Base-by-base conservation (phyloP, 345 rosid species). In the Boechera divaricarpa region DNA sequence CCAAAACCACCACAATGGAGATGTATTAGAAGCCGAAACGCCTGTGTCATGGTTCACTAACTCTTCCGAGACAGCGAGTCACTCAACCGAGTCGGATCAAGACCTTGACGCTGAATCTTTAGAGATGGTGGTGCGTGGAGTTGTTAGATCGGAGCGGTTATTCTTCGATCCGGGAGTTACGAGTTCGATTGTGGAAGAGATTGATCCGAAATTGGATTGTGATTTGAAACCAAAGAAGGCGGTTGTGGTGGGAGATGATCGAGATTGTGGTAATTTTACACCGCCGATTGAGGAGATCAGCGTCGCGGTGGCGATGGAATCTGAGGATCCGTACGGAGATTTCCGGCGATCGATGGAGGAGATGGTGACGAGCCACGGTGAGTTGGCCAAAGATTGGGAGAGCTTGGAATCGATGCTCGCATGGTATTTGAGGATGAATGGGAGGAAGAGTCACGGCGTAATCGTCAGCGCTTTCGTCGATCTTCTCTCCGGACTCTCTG, bases 301-400 rank as follows among this genome's bases (percentile, higher is more conserved):
- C 11, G 92, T 90, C 3, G 82, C 82, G 4, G 55, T 92, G 15
- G 87, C 91, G 0, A 85, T 94, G 94, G 99, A 94, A 41, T 92
- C 99, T 0, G 93, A 85, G 26, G 87, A 92, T 72, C 99, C 99
- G 0, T 92, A 94, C 39, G 63, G 52, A 0, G 99, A 94, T 64
- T 94, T 94, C 75, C 77, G 86, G 61, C 71, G 82, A 57, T 94
- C 99, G 5, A 94, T 94, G 98, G 98, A 94, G 79, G 99, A 94
- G 83, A 92, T 94, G 97, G 99, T 92, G 78, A 85, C 67, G 72
- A 82, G 83, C 35, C 89, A 89, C 67, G 86, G 87, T 28, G 79
- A 75, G 61, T 39, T 79, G 6, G 60, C 87, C 48, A 85, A 87
- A 42, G 96, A 94, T 24, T 89, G 98, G 98, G 84, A 81, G 1